phyloP scores from a whole-genome alignment of 768 basidiomycete genomes.

The Rhodotorula toruloides region DNA sequence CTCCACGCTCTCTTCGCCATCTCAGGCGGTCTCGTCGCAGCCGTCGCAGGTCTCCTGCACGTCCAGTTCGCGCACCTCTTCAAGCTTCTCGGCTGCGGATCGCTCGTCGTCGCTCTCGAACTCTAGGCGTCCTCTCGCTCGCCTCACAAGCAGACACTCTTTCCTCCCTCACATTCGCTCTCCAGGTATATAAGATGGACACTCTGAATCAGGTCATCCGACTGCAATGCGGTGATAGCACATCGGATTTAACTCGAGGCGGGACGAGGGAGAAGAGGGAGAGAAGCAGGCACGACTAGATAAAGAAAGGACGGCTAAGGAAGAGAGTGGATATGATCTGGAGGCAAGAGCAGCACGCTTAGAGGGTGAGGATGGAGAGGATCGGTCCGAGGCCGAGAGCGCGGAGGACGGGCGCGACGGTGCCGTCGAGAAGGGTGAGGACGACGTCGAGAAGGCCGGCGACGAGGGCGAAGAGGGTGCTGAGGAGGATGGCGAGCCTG shows the following conservation, averaged over 20 bases:
- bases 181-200: too few species aligned
- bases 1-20: not conserved
- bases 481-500: conserved; percentile 5
- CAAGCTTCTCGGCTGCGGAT: not conserved
- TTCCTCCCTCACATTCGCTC: too few species aligned
- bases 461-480: conserved; percentile 6
- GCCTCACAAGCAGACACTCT: too few species aligned
- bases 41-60: not conserved
- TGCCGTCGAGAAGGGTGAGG: conserved; percentile 11
- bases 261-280: too few species aligned
- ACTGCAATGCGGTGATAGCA: too few species aligned
- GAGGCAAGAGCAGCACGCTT: not conserved
- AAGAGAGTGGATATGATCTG: not conserved
- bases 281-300: too few species aligned
- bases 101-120: not conserved
- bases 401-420: conserved; percentile 15
- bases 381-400: conserved; percentile 6
- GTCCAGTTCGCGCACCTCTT: not conserved
- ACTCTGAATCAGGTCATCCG: too few species aligned
- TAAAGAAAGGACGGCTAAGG: not conserved
- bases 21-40: not conserved
- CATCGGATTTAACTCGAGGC: too few species aligned
- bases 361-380: conserved; percentile 17
- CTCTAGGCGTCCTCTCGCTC: too few species aligned
- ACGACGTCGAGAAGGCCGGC: conserved; percentile 18